Conservation (phyloP, 1,284 basidiomycete species). For the Cronartium quercuum region DNA sequence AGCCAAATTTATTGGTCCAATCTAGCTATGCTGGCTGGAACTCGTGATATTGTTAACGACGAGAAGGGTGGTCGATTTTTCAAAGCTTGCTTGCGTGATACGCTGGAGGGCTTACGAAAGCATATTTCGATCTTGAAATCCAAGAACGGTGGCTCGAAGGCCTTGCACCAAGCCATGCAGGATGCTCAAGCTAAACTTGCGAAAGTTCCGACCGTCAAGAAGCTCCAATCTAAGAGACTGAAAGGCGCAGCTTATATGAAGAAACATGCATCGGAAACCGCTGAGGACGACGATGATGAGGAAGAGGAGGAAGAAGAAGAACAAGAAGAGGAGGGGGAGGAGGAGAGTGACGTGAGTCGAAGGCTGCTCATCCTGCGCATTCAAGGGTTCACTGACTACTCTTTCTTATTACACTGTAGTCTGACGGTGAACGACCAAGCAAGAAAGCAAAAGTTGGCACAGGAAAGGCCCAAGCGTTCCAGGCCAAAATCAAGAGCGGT, state of each 20-base stretch:
- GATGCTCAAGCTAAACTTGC: slow-evolving; percentile 14
- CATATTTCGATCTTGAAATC: slow-evolving; percentile 63
- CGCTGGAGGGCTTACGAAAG: slow-evolving; percentile 57
- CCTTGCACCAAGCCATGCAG: slow-evolving; percentile 41
- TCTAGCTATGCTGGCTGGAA: slow-evolving; percentile 53
- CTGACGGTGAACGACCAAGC: slow-evolving; percentile 16
- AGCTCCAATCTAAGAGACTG: slow-evolving; percentile 22
- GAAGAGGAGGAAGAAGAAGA: slow-evolving; percentile 13
- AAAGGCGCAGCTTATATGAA: slow-evolving; percentile 35
- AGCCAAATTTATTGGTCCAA: slow-evolving; percentile 69
- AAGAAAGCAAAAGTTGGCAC: slow-evolving; percentile 37
- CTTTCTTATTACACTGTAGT: neutral
- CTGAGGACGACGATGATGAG: neutral
- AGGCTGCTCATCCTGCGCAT: neutral
- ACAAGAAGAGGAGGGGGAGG: neutral
- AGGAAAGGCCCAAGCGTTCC: slow-evolving; percentile 52
- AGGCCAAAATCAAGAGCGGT: slow-evolving; percentile 50
- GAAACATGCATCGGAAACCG: slow-evolving; percentile 7
- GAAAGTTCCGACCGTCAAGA: neutral
- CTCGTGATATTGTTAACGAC: slow-evolving; percentile 53
- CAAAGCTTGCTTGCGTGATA: slow-evolving; percentile 65
- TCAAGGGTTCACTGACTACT: neutral
- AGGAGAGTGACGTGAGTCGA: neutral
- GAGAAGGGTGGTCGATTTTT: slow-evolving; percentile 73
- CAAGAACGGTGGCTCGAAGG: slow-evolving; percentile 60